These are phyloP conservation scores for Borealophlyctis nickersoniae DNA, from an alignment of 192 early-diverging fungal species.

Conservation along the genomic window DNA sequence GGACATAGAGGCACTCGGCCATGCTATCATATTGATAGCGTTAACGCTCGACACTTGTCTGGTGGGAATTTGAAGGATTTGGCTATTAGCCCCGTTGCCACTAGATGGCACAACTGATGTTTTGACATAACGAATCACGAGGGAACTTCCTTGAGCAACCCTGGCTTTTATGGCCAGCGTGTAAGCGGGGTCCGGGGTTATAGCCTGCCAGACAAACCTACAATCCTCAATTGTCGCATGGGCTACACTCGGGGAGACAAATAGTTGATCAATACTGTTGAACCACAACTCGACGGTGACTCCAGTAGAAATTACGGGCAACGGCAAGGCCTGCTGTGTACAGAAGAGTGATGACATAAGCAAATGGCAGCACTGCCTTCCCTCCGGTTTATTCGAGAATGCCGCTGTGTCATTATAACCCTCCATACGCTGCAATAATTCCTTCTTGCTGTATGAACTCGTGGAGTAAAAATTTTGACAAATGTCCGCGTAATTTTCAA, in stretches of 20 bases:
- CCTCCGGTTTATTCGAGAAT: too few relatives aligned
- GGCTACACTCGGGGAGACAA: neutral
- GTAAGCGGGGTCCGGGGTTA: neutral
- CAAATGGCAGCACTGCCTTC: too few relatives aligned
- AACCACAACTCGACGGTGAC: neutral
- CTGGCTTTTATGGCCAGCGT: neutral
- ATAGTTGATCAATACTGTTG: neutral
- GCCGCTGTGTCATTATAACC: neutral
- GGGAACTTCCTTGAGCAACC: neutral
- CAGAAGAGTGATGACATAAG: too few relatives aligned
- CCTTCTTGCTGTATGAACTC: neutral
- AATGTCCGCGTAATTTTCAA: neutral
- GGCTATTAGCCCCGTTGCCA: neutral
- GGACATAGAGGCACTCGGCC: neutral
- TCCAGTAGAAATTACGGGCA: neutral
- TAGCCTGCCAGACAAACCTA: neutral
- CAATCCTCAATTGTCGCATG: neutral
- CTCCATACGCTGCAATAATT: neutral
- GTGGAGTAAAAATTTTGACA: neutral
- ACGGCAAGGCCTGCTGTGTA: neutral
- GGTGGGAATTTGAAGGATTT: neutral
- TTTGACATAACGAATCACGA: neutral
- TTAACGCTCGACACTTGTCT: neutral
- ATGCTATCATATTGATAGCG: neutral
- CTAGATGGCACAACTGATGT: neutral